phyloP scores from a whole-genome alignment of 1,284 basidiomycete genomes.

The Ustilago curta region DNA sequence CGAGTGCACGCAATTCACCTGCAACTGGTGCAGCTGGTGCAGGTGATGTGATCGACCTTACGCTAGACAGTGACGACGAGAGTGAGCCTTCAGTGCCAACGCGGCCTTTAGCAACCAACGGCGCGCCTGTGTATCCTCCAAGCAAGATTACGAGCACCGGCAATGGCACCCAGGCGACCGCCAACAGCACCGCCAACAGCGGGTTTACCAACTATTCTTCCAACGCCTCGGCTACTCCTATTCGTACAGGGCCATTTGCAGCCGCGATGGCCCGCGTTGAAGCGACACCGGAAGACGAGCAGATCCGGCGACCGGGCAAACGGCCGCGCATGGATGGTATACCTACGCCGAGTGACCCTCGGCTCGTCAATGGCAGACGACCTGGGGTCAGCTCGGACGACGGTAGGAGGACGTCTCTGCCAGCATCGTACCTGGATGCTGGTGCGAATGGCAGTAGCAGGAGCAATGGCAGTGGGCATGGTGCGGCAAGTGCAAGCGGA shows the following conservation, averaged over 20 bases:
- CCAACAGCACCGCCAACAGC: neutral
- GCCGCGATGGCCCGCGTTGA: constrained; percentile 22
- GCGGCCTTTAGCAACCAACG: constrained; percentile 18
- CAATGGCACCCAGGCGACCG: neutral
- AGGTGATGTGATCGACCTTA: constrained; percentile 47
- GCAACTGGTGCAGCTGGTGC: constrained; percentile 8
- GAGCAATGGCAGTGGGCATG: constrained; percentile 7
- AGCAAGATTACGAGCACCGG: constrained; percentile 6
- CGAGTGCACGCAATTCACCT: constrained; percentile 29
- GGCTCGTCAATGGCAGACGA: constrained; percentile 20
- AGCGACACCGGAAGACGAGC: constrained; percentile 45
- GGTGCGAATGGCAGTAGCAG: constrained; percentile 14
- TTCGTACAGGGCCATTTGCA: constrained; percentile 19
- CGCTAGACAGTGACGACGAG: constrained; percentile 51
- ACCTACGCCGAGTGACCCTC: constrained; percentile 20
- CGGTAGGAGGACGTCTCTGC: constrained; percentile 6
- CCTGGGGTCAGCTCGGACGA: neutral
- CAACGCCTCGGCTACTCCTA: constrained; percentile 15
- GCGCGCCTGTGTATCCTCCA: constrained; percentile 3
- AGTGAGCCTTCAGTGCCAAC: constrained; percentile 28
- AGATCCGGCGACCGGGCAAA: constrained; percentile 46
- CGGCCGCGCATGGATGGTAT: constrained; percentile 21
- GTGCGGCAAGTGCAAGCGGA: constrained; percentile 2
- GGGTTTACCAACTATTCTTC: constrained; percentile 18
- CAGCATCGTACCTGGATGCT: constrained; percentile 29